Percentiles rank a stretch among this genome's conserved stretches.
phyloP scores from a whole-genome alignment of 1,284 basidiomycete species.

The Fomitiporia mediterranea region DNA sequence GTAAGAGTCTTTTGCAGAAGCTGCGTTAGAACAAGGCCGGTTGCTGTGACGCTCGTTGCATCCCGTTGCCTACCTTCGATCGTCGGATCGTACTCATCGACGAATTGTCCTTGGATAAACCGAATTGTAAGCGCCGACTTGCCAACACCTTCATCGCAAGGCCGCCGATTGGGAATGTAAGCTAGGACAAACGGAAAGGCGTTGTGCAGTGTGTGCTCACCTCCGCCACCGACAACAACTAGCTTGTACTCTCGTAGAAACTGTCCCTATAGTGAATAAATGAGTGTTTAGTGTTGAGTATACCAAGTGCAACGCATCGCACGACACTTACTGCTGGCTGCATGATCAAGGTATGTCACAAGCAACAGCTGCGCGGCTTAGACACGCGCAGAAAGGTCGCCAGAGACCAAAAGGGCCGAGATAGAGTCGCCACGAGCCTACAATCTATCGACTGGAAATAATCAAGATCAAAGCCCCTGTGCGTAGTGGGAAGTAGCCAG shows the following conservation, averaged over 20 bases:
- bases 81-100: constrained; percentile 97
- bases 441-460: neutral
- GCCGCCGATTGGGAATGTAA: neutral
- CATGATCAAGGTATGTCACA: neutral
- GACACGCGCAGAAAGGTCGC: neutral
- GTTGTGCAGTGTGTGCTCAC: constrained; percentile 41
- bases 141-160: constrained; percentile 71
- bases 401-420: neutral
- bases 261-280: constrained; percentile 70
- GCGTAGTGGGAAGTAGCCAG: neutral
- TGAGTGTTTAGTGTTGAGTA: neutral
- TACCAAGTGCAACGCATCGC: neutral
- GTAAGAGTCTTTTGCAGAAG: constrained; percentile 77
- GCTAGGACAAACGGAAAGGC: neutral
- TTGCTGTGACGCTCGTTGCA: neutral
- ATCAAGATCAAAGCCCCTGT: neutral
- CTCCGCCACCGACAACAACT: constrained; percentile 96
- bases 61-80: constrained; percentile 68
- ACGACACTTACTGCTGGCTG: neutral
- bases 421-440: neutral
- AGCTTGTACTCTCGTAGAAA: constrained; percentile 95
- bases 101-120: constrained; percentile 96
- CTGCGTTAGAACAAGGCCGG: neutral
- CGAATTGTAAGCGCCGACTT: constrained; percentile 97
- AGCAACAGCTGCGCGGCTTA: neutral